Base-by-base conservation (phyloP, 2,329 filamentous ascomycete species). In the Colletotrichum gloeosporioides region DNA sequence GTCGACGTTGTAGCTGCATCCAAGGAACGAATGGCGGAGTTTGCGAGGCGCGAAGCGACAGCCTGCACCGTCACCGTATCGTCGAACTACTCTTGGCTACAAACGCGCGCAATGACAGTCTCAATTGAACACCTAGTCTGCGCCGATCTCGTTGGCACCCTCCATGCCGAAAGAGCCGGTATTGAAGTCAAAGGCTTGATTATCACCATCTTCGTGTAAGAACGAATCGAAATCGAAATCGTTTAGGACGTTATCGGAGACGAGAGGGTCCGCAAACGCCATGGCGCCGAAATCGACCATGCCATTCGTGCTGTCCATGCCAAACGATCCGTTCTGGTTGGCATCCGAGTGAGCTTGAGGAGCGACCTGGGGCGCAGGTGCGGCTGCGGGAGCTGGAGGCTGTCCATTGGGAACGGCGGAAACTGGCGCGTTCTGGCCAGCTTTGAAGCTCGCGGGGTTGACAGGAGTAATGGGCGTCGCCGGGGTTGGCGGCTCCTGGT, bases 201-300 rank as follows among this genome's bases (percentile, higher is more conserved):
- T 85, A 55, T 87, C 88, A 39, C 84, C 86, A 63, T 89, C 89
- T 75, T 89, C 88, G 78, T 93, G 91, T 9, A 94, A 85, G 86
- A 94, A 94, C 3, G 92, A 93, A 82, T 94, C 92, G 79, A 94
- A 88, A 77, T 94, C 92, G 79, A 94, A 94, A 78, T 93, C 92
- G 79, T 91, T 91, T 64, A 94, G 86, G 44, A 93, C 92, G 80
- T 93, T 89, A 70, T 84, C 85, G 8, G 88, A 87, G 76, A 87
- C 86, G 31, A 89, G 82, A 3, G 91, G 89, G 78, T 92, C 90
- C 71, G 89, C 87, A 81, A 92, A 90, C 72, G 90, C 90, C 83
- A 93, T 88, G 55, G 79, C 69, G 61, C 81, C 82, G 71, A 91
- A 91, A 73, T 89, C 87, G 81, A 85, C 85, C 83, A 91, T 89